Evolutionary conservation across 441 rosid species (phyloP), one percentile per base, ranked within the genome.

Genomic region (Biscutella auriculata): DNA sequence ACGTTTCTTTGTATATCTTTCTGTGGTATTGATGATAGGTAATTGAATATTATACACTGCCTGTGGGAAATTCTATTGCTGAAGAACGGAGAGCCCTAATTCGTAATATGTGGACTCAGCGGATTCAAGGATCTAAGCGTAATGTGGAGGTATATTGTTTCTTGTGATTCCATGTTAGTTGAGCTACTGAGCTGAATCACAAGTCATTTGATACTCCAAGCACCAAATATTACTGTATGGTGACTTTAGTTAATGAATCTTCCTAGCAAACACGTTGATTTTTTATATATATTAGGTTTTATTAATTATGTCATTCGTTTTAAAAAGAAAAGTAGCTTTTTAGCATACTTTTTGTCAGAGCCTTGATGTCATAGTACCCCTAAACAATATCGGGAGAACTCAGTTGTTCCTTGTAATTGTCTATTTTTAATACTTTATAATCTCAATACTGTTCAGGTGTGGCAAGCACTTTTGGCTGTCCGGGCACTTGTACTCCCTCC

Each of bases 31-130:
- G 44, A 45, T 45, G 30, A 65, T 67, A 95, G 99, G 98, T 95
- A 54, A 91, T 91, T 65, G 99, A 95, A 67, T 91, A 95, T 65
- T 86, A 80, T 73, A 95, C 96, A 50, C 88, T 91, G 58, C 99
- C 99, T 9, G 66, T 66, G 68, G 95, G 73, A 69, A 86, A 86
- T 75, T 60, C 80, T 43, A 94, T 90, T 53, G 82, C 97, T 52
- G 97, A 91, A 66, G 92, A 81, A 55, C 84, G 98, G 65, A 84
- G 85, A 44, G 85, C 93, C 53, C 87, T 95, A 60, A 83, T 95
- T 63, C 95, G 97, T 44, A 87, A 88, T 75, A 95, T 95, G 99
- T 95, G 99, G 99, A 86, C 96, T 54, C 95, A 95, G 63, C 79
- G 99, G 64, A 95, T 95, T 71, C 87, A 85, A 72, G 99, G 99